phyloP scores from a whole-genome alignment of 2,329 filamentous ascomycete genomes.

The Sarocladium oryzae region DNA sequence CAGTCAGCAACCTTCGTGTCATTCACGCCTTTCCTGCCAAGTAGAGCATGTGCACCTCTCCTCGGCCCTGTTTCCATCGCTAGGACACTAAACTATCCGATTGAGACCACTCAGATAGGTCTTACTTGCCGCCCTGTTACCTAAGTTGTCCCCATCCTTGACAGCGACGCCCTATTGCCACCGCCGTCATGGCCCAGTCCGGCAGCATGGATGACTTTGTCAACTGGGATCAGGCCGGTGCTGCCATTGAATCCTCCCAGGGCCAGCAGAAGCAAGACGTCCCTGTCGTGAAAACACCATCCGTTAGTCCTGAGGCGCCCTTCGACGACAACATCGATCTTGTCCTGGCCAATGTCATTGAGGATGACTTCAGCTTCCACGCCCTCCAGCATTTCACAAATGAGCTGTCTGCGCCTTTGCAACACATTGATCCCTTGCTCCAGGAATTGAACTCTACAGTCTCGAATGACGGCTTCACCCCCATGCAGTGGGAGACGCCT shows the following conservation, averaged over 20 bases:
- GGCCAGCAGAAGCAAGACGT: not conserved
- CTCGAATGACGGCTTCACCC: not conserved
- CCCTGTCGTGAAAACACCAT: not conserved
- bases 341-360: constrained; percentile 48
- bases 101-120: not conserved
- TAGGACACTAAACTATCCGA: not conserved
- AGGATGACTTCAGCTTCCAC: constrained; percentile 54
- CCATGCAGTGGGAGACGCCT: constrained; percentile 32
- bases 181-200: constrained; percentile 28
- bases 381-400: constrained; percentile 50
- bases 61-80: not conserved
- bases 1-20: not conserved
- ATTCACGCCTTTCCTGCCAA: constrained; percentile 4
- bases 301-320: constrained; percentile 6
- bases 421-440: constrained; percentile 18
- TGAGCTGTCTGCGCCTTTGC: constrained; percentile 29
- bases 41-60: not conserved
- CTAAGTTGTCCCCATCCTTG: not conserved
- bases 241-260: constrained; percentile 14
- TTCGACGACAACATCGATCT: constrained; percentile 40
- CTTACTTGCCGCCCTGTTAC: not conserved
- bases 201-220: constrained; percentile 58
- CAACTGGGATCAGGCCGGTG: constrained; percentile 49
- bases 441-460: not conserved
- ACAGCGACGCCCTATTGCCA: not conserved